Base-by-base conservation (phyloP, 257 asterid genomes). In the Catharanthus roseus region DNA sequence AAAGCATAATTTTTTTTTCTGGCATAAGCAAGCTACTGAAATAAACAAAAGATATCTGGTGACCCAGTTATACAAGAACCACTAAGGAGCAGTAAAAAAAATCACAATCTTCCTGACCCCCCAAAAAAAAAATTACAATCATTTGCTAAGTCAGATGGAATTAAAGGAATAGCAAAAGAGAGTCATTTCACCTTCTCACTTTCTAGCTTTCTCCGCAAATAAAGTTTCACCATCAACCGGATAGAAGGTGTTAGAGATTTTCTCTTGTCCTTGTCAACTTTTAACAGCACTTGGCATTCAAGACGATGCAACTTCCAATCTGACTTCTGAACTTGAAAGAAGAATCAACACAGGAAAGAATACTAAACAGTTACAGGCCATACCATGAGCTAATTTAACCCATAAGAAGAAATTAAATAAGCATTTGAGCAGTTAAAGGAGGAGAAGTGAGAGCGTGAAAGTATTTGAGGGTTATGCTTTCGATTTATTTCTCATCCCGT, bases 251-350 rank as follows among this genome's bases (percentile, higher is more conserved):
- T 88, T 56, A 95, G 84, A 0, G 68, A 86, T 70, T 88, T 86
- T 73, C 85, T 44, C 78, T 95, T 83, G 24, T 87, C 87, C 74
- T 80, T 85, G 55, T 85, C 92, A 36, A 91, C 85, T 83, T 79
- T 86, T 29, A 80, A 81, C 74, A 89, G 72, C 36, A 75, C 78
- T 71, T 69, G 67, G 78, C 97, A 91, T 80, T 93, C 97, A 61
- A 78, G 79, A 54, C 82, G 70, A 57, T 93, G 99, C 82, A 85
- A 65, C 83, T 89, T 93, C 99, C 99, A 93, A 80, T 91, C 99
- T 24, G 78, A 82, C 71, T 83, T 89, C 99, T 93, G 86, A 74
- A 86, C 50, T 41, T 56, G 42, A 74, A 0, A 74, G 39, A 9
- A 19, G 23, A 66, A 50, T 13, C 28, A 44, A 50, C 31, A 34